Evolutionary conservation across 2,329 filamentous ascomycete species (phyloP), one percentile per base, ranked within the genome.

Genomic region (Aureobasidium melanogenum): DNA sequence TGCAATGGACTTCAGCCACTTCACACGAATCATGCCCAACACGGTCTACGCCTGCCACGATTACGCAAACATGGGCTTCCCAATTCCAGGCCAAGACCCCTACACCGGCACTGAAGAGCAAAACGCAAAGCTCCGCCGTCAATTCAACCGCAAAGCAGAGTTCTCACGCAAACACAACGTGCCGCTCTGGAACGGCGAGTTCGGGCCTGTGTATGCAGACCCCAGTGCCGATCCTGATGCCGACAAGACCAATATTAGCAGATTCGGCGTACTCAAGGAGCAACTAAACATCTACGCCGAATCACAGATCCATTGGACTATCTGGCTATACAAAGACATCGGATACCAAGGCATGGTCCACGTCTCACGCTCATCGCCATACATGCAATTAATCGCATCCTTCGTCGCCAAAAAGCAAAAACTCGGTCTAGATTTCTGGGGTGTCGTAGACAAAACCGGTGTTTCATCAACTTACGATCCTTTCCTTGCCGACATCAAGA

Each of bases 381-480:
- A 81, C 71, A 82, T 82, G 69, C 73, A 74, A 24, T 76, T 79
- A 2, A 76, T 85, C 44, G 66, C 73, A 15, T 75, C 77, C 0
- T 83, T 85, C 57, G 67, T 85, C 0, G 76, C 78, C 51, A 85
- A 84, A 73, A 85, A 86, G 68, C 74, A 77, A 9, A 66, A 68
- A 0, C 72, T 82, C 1, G 78, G 78, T 17, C 72, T 84, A 1
- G 82, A 84, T 66, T 77, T 76, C 26, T 84, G 82, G 81, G 81
- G 80, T 0, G 65, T 63, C 22, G 65, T 67, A 2, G 65, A 67
- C 41, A 51, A 62, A 5, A 62, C 48, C 54, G 15, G 61, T 22
- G 47, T 61, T 19, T 51, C 59, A 12, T 28, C 61, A 2, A 58
- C 51, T 3, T 63, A 63, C 34, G 62, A 60, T 17, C 62, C 62